These are phyloP conservation scores for Aquilaria agallochum DNA, from an alignment of 441 rosid genomes.

Conservation along the genomic window DNA sequence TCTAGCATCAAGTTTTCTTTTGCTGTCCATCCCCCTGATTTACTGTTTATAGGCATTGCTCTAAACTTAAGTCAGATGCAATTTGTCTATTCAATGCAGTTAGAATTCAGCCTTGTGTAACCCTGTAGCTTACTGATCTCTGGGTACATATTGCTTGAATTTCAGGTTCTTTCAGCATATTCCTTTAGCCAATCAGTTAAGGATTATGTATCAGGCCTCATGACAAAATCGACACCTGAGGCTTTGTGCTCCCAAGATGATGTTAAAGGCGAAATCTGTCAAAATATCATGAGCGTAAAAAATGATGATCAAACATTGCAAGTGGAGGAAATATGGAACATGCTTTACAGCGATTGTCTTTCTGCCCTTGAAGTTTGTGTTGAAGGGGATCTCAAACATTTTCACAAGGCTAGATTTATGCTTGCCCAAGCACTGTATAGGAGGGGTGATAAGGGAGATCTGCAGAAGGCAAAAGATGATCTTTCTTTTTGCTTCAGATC, in stretches of 20 bases:
- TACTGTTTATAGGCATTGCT: constrained; percentile 1
- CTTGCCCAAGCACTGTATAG: constrained; percentile 89
- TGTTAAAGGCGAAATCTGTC: constrained; percentile 36
- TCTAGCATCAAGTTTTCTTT: too few species aligned
- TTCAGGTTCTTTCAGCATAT: constrained; percentile 65
- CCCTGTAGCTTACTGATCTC: not conserved
- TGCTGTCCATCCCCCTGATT: constrained; percentile 3
- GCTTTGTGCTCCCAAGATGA: constrained; percentile 35
- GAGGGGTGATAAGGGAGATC: constrained; percentile 73
- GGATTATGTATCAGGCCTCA: constrained; percentile 48
- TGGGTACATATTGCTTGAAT: constrained; percentile 17
- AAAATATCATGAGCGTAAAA: constrained; percentile 34
- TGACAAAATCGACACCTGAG: constrained; percentile 45
- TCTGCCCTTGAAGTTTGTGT: constrained; percentile 86
- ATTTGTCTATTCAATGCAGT: too few species aligned
- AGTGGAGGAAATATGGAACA: constrained; percentile 71
- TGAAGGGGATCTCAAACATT: constrained; percentile 99
- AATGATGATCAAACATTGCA: constrained; percentile 39
- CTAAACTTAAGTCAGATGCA: not conserved
- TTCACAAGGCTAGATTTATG: constrained; percentile 97
- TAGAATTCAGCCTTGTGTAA: too few species aligned
- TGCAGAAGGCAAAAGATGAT: constrained; percentile 95
- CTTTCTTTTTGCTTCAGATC: constrained; percentile 98
- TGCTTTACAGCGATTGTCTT: constrained; percentile 94
- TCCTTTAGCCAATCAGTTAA: constrained; percentile 63